A percentile compares a stretch with the other conserved stretches of the same genome.
These are phyloP conservation scores for Corynespora cassiicola DNA, from an alignment of 2,329 filamentous ascomycete genomes.

Conservation along the genomic window DNA sequence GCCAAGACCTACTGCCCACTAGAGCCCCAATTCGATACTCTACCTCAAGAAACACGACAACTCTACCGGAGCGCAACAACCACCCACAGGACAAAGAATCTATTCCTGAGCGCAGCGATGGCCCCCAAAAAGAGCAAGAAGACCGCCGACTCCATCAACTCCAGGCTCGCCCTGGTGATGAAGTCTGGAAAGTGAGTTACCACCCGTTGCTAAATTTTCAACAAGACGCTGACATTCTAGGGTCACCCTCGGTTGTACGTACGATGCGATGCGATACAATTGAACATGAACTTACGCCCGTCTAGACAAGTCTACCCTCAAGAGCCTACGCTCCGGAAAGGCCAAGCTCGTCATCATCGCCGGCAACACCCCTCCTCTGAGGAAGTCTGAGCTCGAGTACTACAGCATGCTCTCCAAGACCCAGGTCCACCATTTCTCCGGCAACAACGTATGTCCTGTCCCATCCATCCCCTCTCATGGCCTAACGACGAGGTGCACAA, in stretches of 20 bases:
- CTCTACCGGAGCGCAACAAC: slow-evolving; percentile 44
- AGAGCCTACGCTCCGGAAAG: slow-evolving; percentile 90
- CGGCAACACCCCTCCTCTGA: slow-evolving; percentile 95
- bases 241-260: slow-evolving; percentile 88
- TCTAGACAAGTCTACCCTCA: slow-evolving; percentile 80
- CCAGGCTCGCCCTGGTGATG: slow-evolving; percentile 71
- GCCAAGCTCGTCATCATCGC: slow-evolving; percentile 97
- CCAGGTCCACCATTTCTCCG: slow-evolving; percentile 95
- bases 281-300: too few relatives aligned
- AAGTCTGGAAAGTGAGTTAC: slow-evolving; percentile 66
- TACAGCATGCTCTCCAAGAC: slow-evolving; percentile 75
- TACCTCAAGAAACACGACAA: slow-evolving; percentile 13
- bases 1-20: slow-evolving; percentile 4
- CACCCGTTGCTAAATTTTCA: slow-evolving; percentile 14
- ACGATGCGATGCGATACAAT: too few relatives aligned
- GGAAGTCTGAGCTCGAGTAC: slow-evolving; percentile 97
- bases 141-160: slow-evolving; percentile 80
- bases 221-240: slow-evolving; percentile 36
- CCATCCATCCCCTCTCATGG: slow-evolving; percentile 39
- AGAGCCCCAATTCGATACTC: slow-evolving; percentile 1
- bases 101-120: slow-evolving; percentile 60
- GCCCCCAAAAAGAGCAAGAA: slow-evolving; percentile 82
- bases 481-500: slow-evolving; percentile 44
- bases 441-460: slow-evolving; percentile 89
- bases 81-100: slow-evolving; percentile 26